Conservation (phyloP, 768 basidiomycete genomes). For the Calvatia gigantea region DNA sequence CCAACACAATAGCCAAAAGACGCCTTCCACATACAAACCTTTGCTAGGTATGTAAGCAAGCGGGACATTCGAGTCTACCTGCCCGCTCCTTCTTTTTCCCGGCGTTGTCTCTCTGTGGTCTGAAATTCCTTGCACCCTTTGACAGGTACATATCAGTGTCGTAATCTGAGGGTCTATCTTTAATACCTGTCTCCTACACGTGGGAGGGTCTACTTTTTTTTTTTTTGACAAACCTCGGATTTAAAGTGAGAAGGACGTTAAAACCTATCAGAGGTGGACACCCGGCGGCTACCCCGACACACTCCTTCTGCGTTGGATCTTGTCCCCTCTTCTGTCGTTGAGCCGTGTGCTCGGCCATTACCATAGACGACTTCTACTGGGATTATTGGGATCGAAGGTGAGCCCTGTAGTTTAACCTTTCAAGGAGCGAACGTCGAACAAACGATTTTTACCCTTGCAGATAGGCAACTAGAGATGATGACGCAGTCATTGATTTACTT, state of each 20-base stretch:
- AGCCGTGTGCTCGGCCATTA: background rate
- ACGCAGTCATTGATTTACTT: background rate
- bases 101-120: background rate
- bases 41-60: too few relatives aligned
- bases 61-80: background rate
- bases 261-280: background rate
- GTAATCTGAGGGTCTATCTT: background rate
- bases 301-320: background rate
- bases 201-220: background rate
- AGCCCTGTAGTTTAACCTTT: background rate
- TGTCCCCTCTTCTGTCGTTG: background rate
- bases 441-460: background rate
- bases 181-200: background rate
- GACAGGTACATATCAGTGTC: background rate
- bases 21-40: too few relatives aligned
- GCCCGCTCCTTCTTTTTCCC: background rate
- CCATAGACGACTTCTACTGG: background rate
- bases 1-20: background rate
- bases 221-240: background rate
- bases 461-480: background rate
- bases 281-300: too few relatives aligned
- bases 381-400: background rate
- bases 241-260: background rate
- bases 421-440: background rate
- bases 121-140: background rate